Conservation (phyloP, 1,284 basidiomycete genomes). For the Neotropicomus parvogracilis region DNA sequence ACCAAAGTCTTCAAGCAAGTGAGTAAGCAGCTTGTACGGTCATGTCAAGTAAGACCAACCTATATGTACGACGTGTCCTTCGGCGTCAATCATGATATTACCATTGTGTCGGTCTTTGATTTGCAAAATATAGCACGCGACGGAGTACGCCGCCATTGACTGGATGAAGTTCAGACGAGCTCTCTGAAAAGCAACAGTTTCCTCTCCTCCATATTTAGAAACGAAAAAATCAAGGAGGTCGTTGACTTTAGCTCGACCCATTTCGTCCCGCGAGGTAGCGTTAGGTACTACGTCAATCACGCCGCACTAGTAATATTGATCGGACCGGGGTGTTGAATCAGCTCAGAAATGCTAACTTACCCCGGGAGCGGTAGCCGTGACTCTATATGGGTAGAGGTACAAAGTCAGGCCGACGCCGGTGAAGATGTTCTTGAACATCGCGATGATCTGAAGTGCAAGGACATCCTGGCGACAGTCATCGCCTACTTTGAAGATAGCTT, state of each 20-base stretch:
- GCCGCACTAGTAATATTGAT: constrained; percentile 67
- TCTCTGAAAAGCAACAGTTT: constrained; percentile 87
- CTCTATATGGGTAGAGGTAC: constrained; percentile 95
- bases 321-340: constrained; percentile 1
- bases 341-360: constrained; percentile 44
- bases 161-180: constrained; percentile 97
- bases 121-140: constrained; percentile 97
- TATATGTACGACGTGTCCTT: constrained; percentile 94
- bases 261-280: constrained; percentile 97
- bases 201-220: constrained; percentile 89
- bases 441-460: constrained; percentile 93
- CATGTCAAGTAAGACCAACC: constrained; percentile 46
- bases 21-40: constrained; percentile 5
- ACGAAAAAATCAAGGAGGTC: constrained; percentile 93
- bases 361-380: constrained; percentile 95
- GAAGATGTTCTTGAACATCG: constrained; percentile 99
- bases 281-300: constrained; percentile 99
- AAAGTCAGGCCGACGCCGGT: constrained; percentile 83
- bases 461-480: constrained; percentile 99
- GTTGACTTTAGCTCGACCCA: constrained; percentile 98
- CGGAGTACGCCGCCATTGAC: constrained; percentile 98
- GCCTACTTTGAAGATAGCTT: constrained; percentile 99
- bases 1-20: constrained; percentile 76
- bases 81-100: constrained; percentile 98
- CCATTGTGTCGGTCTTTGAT: constrained; percentile 98